Evolutionary conservation across 2,329 filamentous ascomycete genomes (phyloP), one percentile per base, ranked within the genome.

Genomic region (Tolypocladium ophioglossoides): DNA sequence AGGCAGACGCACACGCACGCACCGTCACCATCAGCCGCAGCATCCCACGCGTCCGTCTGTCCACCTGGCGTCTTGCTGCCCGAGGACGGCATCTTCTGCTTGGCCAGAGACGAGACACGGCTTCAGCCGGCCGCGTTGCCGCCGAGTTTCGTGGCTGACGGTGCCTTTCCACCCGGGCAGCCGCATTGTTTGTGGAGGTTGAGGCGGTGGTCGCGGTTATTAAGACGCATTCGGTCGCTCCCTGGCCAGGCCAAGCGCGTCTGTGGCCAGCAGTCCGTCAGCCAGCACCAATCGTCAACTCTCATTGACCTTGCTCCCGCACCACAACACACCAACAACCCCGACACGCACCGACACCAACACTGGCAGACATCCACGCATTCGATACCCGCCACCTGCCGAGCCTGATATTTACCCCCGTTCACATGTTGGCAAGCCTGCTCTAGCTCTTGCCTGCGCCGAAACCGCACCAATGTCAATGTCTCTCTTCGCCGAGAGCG

Each of bases 401-500:
- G 22, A 30, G 14, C 44, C 24, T 22, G 24, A 32, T 7, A 34
- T 20, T 8, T 14, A n/a, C 44, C 44, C 44, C 18, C 10, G n/a
- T 48, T 32, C 44, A 20, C 27, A 34, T 48, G 44, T 4, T 46
- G 41, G 44, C 18, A 18, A 14, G 44, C 44, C 30, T 34, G 27
- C 18, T 32, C 44, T 48, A 32, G 44, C 44, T 20, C 10, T 4
- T 10, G 27, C 34, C 44, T 32, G 44, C 44, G 41, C 41, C 9
- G 24, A 30, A 9, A 37, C 34, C 32, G 48, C 22, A 18, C 24
- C 49, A 30, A 51, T 38, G 49, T 12, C 34, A 58, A 70, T 70
- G 66, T 63, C 66, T 54, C 58, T 69, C 59, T 65, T 69, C 52
- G 59, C 61, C 44, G 70, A 72, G 53, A 64, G 24, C 27, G 22